Base-by-base conservation (phyloP, 2,329 filamentous ascomycete genomes). In the Alternaria sp. region DNA sequence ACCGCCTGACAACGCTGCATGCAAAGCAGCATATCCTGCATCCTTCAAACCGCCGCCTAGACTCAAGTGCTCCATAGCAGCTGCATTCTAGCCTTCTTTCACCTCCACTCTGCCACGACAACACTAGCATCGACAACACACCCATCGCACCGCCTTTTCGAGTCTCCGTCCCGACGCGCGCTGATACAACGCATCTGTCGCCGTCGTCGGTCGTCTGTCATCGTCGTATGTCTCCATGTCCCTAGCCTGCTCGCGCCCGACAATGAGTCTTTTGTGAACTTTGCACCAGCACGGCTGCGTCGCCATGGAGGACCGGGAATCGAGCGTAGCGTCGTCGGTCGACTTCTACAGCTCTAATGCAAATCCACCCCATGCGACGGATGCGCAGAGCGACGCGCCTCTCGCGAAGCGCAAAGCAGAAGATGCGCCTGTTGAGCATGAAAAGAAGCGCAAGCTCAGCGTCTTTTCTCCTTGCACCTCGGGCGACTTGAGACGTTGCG, bases 331-430 rank as follows among this genome's bases (percentile, higher is more conserved):
- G 48, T 78, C 76, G 50, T 78, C 76, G 34, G 66, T 74, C 57
- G 76, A 79, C 66, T 76, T 79, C 62, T 79, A 79, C 63, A 71
- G 69, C 44, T 69, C 71, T 34, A 74, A 75, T 22, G 50, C 60
- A 45, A 65, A 66, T 55, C 60, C 71, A 34, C 56, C 69, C 16
- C 25, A 36, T 36, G 25, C 68, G n/a, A 22, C 38, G 48, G 53
- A 64, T 25, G 58, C 63, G 48, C 69, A 60, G 1, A 55, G 57
- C 46, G 62, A 65, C 34, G 57, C 61, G 40, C 55, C 64, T 27
- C 46, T 55, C 16, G 40, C 64, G 48, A 79, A 80, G 72, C 78
- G 77, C 73, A 79, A 79, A 66, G 74, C 76, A 43, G 73, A 75
- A 32, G 67, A 68, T 12, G 60, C 53, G 49, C 59, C 67, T 32